Base-by-base conservation (phyloP, 2,329 filamentous ascomycete genomes). In the Intubia oerlemansii region DNA sequence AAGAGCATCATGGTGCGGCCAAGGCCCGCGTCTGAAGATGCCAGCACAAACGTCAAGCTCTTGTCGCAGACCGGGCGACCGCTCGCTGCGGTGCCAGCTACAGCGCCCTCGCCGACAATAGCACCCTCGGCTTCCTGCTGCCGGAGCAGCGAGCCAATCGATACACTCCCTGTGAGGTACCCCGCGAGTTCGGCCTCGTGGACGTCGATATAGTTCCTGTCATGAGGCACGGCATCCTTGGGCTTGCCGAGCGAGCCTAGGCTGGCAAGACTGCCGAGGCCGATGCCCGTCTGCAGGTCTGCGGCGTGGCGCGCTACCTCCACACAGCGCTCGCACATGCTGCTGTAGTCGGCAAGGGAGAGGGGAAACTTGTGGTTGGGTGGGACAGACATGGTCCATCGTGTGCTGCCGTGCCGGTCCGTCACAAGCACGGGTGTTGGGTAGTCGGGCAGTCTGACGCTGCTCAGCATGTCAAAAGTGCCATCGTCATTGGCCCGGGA, bases 331-430 rank as follows among this genome's bases (percentile, higher is more conserved):
- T 52, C 54, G 43, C 73, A 78, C 34, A 90, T 72, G 24, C 73
- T 64, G 10, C 57, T 49, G 43, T 88, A 88, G 36, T 80, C 64
- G 8, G 59, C 49, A 13, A 65, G 60, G 1, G 57, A 49, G 3
- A 88, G 48, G 2, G 80, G 80, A 34, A 85, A 85, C 4, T 57
- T 53, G 25, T 60, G 54, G 32, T 59, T 59, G 6, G 60, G 55
- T 1, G 80, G 80, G 21, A 91, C 82, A 2, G 68, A 81, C 9
- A 90, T 64, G 0, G 80, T 88, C 81, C 81, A 90, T 44, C 65
- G 73, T 9, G 68, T 56, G 29, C 59, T 62, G 4, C 74, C 75
- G 25, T 57, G 54, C 16, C 55, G 51, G 48, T 82, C 76, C 10
- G 60, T 65, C 25, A 84, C 57, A 5, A 79, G 59, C 13, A 88